phyloP scores from a whole-genome alignment of 805 yeast species.

The Kazachstania kunashirensis region DNA sequence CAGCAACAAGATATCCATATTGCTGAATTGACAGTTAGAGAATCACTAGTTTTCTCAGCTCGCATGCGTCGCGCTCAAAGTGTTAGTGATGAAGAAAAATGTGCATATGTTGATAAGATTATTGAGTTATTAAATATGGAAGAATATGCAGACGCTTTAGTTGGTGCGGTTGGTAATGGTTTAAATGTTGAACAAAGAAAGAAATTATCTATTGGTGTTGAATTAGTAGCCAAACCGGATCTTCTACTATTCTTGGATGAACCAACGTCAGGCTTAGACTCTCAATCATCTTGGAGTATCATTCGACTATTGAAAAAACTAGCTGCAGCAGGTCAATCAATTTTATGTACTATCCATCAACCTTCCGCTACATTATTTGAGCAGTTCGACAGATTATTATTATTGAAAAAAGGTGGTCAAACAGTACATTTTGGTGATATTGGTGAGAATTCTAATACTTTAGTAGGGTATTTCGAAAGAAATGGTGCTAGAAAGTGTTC shows the following conservation, averaged over 20 bases:
- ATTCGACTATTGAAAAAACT: slow-evolving; percentile 36
- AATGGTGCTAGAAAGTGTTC: slow-evolving; percentile 57
- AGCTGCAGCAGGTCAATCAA: slow-evolving; percentile 40
- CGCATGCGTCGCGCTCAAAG: slow-evolving; percentile 47
- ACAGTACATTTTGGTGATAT: slow-evolving; percentile 65
- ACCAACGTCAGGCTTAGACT: slow-evolving; percentile 44
- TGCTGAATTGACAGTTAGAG: slow-evolving; percentile 54
- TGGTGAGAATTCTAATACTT: slow-evolving; percentile 43
- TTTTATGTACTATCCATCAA: slow-evolving; percentile 47
- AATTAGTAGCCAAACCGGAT: slow-evolving; percentile 39
- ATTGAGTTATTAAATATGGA: slow-evolving; percentile 45
- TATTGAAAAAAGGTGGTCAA: slow-evolving; percentile 57
- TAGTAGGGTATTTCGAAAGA: slow-evolving; percentile 53
- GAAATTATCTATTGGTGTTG: slow-evolving; percentile 38
- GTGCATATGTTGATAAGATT: slow-evolving; percentile 54
- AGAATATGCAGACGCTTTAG: slow-evolving; percentile 44
- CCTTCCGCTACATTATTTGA: slow-evolving; percentile 54
- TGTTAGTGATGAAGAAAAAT: slow-evolving; percentile 44
- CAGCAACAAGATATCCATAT: slow-evolving; percentile 67
- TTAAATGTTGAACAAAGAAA: slow-evolving; percentile 37
- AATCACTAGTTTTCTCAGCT: slow-evolving; percentile 56
- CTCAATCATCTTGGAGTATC: slow-evolving; percentile 43
- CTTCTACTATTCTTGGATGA: slow-evolving; percentile 40
- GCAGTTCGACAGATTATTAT: slow-evolving; percentile 50
- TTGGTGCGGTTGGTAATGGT: slow-evolving; percentile 36